Evolutionary conservation across 164 flowering plant genomes (phyloP).

Genomic region (Magnolia kwangsiensis): DNA sequence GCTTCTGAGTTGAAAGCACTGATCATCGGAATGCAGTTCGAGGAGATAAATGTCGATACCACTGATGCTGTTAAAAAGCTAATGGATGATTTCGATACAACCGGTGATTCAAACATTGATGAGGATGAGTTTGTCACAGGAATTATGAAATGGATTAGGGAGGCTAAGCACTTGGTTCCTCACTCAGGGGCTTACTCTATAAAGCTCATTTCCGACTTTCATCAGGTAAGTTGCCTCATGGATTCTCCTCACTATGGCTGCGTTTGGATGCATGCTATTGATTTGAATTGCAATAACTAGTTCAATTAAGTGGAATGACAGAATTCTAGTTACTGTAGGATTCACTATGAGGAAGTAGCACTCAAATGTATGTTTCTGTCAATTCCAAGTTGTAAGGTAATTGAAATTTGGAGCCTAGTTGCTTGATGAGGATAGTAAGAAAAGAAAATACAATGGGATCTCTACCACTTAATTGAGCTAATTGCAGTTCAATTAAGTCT

Average conservation of each 20-base stretch:
- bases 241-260: no score
- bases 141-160: slow-evolving; percentile 52
- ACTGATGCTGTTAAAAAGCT: slow-evolving; percentile 59
- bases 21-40: slow-evolving; percentile 60
- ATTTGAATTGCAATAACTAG: no score
- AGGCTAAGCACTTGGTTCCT: slow-evolving; percentile 38
- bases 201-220: slow-evolving; percentile 36
- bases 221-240: slow-evolving; percentile 37
- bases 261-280: no score
- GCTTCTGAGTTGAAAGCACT: slow-evolving; percentile 59
- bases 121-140: slow-evolving; percentile 52
- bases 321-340: neutral
- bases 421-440: no score
- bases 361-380: neutral
- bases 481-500: no score
- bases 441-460: no score
- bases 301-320: neutral
- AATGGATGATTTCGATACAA: slow-evolving; percentile 65
- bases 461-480: no score
- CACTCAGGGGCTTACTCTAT: slow-evolving; percentile 29
- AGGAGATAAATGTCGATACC: slow-evolving; percentile 50
- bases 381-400: no score
- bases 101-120: slow-evolving; percentile 37
- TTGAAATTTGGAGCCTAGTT: no score
- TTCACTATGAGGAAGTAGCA: neutral